Conservation (phyloP, 495 filamentous ascomycete genomes). For the Aspergillus bertholletiae region DNA sequence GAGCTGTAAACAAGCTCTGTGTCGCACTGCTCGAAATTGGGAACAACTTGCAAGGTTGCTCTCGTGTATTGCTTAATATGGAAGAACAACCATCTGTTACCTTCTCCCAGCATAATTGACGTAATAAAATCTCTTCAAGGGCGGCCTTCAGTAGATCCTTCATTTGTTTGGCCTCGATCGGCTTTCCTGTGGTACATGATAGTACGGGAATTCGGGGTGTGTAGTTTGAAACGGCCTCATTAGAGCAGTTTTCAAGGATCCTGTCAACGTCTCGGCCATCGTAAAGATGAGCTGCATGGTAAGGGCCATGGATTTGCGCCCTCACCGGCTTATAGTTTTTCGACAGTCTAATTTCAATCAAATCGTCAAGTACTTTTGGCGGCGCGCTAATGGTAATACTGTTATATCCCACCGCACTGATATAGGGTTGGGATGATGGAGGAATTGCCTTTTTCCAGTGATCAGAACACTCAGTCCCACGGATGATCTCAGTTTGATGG, state of each 20-base stretch:
- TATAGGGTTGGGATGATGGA: conserved; percentile 60
- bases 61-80: conserved; percentile 3
- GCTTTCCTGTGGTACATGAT: conserved; percentile 52
- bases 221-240: conserved; percentile 19
- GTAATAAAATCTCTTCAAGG: conserved; percentile 15
- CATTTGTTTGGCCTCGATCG: conserved; percentile 35
- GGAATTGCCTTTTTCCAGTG: conserved; percentile 49
- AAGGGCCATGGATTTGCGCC: conserved; percentile 75
- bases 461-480: conserved; percentile 32
- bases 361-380: conserved; percentile 53
- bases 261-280: conserved; percentile 54
- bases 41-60: conserved; percentile 3
- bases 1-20: conserved; percentile 26
- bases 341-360: conserved; percentile 53
- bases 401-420: conserved; percentile 68
- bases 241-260: conserved; percentile 46
- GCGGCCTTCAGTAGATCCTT: conserved; percentile 9
- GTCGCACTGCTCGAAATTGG: conserved; percentile 24
- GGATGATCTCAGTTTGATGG: conserved; percentile 56
- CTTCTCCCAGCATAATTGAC: conserved; percentile 16
- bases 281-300: conserved; percentile 76
- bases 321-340: conserved; percentile 53
- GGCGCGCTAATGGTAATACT: conserved; percentile 78
- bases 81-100: conserved; percentile 14
- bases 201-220: conserved; percentile 53